Base-by-base conservation (phyloP, 176 grass and related monocot species). In the Triticum dicoccoides region DNA sequence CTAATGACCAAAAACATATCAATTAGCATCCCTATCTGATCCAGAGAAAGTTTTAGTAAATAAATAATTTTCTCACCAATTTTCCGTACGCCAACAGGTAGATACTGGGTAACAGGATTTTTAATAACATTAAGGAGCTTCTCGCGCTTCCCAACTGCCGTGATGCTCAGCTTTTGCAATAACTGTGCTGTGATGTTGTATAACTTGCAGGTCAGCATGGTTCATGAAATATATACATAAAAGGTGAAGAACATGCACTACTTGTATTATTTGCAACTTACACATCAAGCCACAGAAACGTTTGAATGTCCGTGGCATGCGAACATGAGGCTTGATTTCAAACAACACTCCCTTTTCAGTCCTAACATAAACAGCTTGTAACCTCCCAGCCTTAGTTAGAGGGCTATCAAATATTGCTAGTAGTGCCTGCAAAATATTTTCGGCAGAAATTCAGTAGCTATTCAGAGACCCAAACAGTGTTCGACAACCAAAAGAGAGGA, bases 361-460 rank as follows among this genome's bases (percentile, higher is more conserved):
- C 87, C 77, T 94, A 56, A 98, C 94, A 85, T 94, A 96, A 88
- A 98, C 92, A 83, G 97, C 97, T 80, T 98, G 90, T 79, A 96
- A 79, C 81, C 94, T 94, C 64, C 96, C 94, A 90, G 94, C 94
- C 80, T 98, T 98, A 75, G 90, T 95, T 65, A 98, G 77, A 29
- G 97, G 97, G 45, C 97, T 98, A 88, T 98, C 94, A 79, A 98
- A 96, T 91, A 98, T 96, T 63, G 97, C 97, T 66, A 96, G 92
- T 73, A 96, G 85, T 70, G 97, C 92, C 96, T 98, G 61, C 69
- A 82, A 38, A 64, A 88, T 47, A 81, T 66, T 89, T 80, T 23
- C 2, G 15, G 69, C 30, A 34, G 21, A 69, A 61, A 47, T 5
- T 67, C n/a, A 76, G 72, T 49, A 75, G 41, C 34, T 89, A 65